These are phyloP conservation scores for Calamus simplicifolius DNA, from an alignment of 176 grass and related monocot species.

Conservation along the genomic window DNA sequence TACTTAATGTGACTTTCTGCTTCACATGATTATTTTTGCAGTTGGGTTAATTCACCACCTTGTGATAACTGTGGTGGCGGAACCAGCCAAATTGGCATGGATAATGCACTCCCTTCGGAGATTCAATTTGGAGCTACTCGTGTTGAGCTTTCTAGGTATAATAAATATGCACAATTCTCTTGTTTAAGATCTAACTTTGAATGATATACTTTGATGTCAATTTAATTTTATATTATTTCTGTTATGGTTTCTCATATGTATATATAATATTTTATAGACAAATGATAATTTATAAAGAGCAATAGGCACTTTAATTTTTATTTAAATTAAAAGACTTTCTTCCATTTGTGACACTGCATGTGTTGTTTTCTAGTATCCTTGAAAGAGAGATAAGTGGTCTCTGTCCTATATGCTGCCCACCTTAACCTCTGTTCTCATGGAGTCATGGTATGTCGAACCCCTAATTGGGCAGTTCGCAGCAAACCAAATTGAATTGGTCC, in stretches of 20 bases:
- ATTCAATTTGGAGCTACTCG: constrained; percentile 63
- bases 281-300: no score
- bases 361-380: no score
- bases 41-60: constrained; percentile 84
- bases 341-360: no score
- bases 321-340: no score
- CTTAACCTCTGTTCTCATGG: no score
- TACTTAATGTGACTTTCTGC: background rate
- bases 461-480: no score
- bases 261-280: no score
- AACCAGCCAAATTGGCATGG: constrained; percentile 71
- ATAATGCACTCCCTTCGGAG: constrained; percentile 53
- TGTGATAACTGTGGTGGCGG: constrained; percentile 67
- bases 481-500: no score
- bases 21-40: constrained; percentile 35
- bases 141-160: constrained; percentile 93
- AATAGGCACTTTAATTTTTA: no score
- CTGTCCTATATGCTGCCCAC: no score
- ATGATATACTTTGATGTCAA: background rate
- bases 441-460: no score
- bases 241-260: background rate
- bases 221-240: constrained; percentile 7
- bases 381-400: no score
- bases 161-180: constrained; percentile 10
- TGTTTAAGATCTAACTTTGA: constrained; percentile 7